Evolutionary conservation across 2,329 filamentous ascomycete species (phyloP).

Genomic region (Pseudovirgaria hyperparasitica): DNA sequence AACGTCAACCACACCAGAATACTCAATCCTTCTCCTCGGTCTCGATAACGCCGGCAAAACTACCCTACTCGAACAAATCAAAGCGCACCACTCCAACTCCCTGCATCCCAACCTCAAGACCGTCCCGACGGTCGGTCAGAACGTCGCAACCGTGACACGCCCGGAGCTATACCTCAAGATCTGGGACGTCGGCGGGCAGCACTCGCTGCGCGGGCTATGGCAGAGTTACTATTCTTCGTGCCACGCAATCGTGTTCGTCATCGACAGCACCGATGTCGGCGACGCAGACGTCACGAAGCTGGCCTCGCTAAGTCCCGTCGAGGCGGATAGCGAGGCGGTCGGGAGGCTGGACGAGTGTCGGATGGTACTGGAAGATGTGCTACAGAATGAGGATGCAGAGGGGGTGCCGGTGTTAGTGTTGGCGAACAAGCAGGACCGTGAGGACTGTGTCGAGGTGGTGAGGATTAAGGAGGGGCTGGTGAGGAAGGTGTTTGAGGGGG

Average conservation of each 20-base stretch:
- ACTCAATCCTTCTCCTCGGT: conserved; percentile 91
- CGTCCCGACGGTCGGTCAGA: conserved; percentile 93
- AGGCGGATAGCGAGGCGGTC: conserved; percentile 16
- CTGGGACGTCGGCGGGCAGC: conserved; percentile 95
- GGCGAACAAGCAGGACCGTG: conserved; percentile 94
- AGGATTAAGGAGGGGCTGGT: conserved; percentile 94
- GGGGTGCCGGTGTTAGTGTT: conserved; percentile 85
- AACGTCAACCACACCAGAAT: conserved; percentile 46
- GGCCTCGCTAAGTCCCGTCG: conserved; percentile 16
- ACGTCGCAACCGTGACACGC: conserved; percentile 73
- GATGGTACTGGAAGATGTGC: conserved; percentile 76
- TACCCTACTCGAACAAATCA: conserved; percentile 93
- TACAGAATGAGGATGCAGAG: conserved; percentile 76
- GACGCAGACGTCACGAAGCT: conserved; percentile 57
- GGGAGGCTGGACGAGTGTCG: conserved; percentile 77
- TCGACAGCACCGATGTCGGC: conserved; percentile 88
- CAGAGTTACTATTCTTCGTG: conserved; percentile 89
- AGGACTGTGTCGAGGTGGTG: conserved; percentile 96
- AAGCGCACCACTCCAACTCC: conserved; percentile 64
- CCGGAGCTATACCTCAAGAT: conserved; percentile 96
- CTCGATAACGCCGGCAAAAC: conserved; percentile 98
- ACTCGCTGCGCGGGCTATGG: conserved; percentile 81
- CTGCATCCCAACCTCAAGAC: conserved; percentile 64
- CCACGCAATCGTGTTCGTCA: conserved; percentile 95
- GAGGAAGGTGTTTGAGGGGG: conserved; percentile 88